Conservation (phyloP, 78 protist species). For the Diacronema lutheri region DNA sequence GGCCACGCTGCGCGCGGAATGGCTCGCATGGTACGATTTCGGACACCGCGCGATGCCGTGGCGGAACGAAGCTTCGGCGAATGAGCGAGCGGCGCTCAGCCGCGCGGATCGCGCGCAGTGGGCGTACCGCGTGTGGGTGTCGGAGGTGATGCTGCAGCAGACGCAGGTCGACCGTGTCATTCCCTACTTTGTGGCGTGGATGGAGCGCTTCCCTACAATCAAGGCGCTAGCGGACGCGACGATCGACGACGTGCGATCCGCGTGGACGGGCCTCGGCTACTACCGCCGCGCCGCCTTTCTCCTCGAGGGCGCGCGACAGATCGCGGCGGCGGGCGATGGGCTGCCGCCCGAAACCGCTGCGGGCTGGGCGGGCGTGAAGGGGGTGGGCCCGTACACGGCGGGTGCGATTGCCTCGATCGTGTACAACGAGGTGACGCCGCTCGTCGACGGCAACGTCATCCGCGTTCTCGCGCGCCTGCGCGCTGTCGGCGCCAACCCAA, state of each 20-base stretch:
- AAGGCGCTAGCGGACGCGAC: constrained; percentile 53
- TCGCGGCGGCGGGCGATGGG: constrained; percentile 25
- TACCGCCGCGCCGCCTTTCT: constrained; percentile 72
- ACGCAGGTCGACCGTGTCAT: constrained; percentile 57
- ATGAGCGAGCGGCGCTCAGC: too few relatives aligned
- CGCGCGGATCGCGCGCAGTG: too few relatives aligned
- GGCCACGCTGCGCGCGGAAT: too few relatives aligned
- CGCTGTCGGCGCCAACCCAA: constrained; percentile 49
- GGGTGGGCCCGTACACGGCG: constrained; percentile 80
- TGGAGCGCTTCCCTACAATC: constrained; percentile 70
- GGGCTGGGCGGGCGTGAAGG: constrained; percentile 29
- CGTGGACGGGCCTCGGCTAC: constrained; percentile 86
- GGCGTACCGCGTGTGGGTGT: constrained; percentile 77
- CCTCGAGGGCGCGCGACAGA: constrained; percentile 61
- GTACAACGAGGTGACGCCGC: not conserved
- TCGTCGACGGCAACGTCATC: constrained; percentile 80
- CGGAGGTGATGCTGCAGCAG: constrained; percentile 87
- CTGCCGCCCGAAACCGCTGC: not conserved
- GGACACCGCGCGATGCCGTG: too few relatives aligned
- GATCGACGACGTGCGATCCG: constrained; percentile 34
- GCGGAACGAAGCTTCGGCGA: too few relatives aligned
- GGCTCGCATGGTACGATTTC: too few relatives aligned
- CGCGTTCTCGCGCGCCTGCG: constrained; percentile 75
- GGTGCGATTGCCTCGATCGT: constrained; percentile 62
- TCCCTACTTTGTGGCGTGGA: not conserved